Base-by-base conservation (phyloP, 1,284 basidiomycete genomes). In the Ceratobasidium sp. region DNA sequence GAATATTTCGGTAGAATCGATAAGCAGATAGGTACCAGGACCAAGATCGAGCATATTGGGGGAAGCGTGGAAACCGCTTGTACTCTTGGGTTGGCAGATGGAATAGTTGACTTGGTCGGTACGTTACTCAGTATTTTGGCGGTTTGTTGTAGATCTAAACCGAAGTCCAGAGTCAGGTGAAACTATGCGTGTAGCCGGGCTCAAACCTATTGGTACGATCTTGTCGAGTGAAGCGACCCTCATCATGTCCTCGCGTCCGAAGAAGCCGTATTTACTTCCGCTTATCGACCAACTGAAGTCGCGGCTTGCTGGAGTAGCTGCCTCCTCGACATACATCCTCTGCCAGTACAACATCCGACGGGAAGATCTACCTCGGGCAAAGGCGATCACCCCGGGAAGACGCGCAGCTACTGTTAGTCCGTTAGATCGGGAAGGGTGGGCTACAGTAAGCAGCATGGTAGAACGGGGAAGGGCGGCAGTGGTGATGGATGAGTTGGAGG, bases 51-150 rank as follows among this genome's bases (percentile, higher is more conserved):
- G 84, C 99, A 99, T 83, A 92, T 99, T 12, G 96, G 97, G 6
- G 98, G 98, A 0, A 97, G 95, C 82, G 98, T 99, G 0, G 98
- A 99, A 86, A 97, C 98, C 1, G 98, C 97, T n/a, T 99, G 97
- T 86, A 91, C 97, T 0, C 88, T 99, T 10, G 97, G 97, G 2
- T 88, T 99, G 79, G 98, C 98, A 1, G 98, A 99, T 86, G 98
- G 97, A 28, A 99, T 99, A 78, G 95, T 95, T 96, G 82, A 84
- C 92, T 86, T 12, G 1, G 38, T 68, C 78, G 95, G 95, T 96
- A 82, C 84, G 92, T 86, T 12, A 33, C 33, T 33, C 33, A 33
- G 33, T 33, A 33, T 33, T 33, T 33, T 33, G 33, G 33, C 33
- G 33, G 33, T 33, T 33, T 33, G 2, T 38, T 67, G 56, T 52